These are phyloP conservation scores for Ophidiomyces ophidiicola DNA, from an alignment of 2,329 filamentous ascomycete species.

Conservation along the genomic window DNA sequence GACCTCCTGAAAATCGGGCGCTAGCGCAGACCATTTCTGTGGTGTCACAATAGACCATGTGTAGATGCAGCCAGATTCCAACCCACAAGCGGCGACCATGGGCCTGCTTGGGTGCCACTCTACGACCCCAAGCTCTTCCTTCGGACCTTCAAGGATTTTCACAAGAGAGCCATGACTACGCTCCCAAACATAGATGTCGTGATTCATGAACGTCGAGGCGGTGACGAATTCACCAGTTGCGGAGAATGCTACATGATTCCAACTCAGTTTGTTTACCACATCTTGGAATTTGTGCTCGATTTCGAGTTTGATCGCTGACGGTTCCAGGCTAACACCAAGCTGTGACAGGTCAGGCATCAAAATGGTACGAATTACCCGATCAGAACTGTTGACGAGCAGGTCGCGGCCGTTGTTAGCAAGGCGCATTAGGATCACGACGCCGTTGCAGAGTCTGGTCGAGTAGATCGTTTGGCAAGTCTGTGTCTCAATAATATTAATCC, in stretches of 20 bases:
- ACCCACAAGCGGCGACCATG: slow-evolving; percentile 76
- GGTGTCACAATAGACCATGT: slow-evolving; percentile 93
- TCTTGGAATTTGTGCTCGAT: slow-evolving; percentile 98
- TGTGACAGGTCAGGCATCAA: slow-evolving; percentile 63
- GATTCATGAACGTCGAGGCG: slow-evolving; percentile 94
- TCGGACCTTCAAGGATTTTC: slow-evolving; percentile 91
- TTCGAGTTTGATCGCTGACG: slow-evolving; percentile 75
- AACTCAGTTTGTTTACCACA: slow-evolving; percentile 83
- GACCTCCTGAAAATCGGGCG: slow-evolving; percentile 92
- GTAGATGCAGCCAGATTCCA: slow-evolving; percentile 87
- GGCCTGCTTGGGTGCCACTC: slow-evolving; percentile 92
- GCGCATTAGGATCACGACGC: slow-evolving; percentile 76
- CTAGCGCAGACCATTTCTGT: slow-evolving; percentile 92
- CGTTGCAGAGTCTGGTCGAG: slow-evolving; percentile 75
- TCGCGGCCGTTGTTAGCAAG: slow-evolving; percentile 75
- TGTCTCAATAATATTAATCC: slow-evolving; percentile 87
- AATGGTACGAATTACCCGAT: slow-evolving; percentile 88
- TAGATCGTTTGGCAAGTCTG: slow-evolving; percentile 71
- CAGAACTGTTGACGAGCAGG: slow-evolving; percentile 81
- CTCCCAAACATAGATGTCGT: slow-evolving; percentile 98
- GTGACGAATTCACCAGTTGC: slow-evolving; percentile 91
- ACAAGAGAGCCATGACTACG: slow-evolving; percentile 83
- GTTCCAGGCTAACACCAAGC: slow-evolving; percentile 51
- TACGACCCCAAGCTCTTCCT: slow-evolving; percentile 89
- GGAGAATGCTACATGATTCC: slow-evolving; percentile 96